Evolutionary conservation across 2,329 filamentous ascomycete genomes (phyloP).

Genomic region (Laburnicola sp.): DNA sequence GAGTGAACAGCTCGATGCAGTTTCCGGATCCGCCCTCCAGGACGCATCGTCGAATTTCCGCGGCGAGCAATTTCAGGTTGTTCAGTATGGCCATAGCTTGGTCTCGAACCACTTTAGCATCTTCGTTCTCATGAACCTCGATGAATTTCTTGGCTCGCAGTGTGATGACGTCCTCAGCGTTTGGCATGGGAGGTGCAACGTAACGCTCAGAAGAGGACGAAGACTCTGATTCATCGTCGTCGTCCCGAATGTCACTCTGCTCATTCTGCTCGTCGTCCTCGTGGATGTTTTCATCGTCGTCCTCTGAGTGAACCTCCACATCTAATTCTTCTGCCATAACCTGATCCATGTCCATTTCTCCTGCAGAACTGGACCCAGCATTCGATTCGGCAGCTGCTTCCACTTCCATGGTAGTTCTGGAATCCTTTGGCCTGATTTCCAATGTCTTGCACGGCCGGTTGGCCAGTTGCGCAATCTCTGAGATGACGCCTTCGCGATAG

Average conservation of each 20-base stretch:
- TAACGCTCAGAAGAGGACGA: slow-evolving; percentile 53
- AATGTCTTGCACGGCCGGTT: slow-evolving; percentile 47
- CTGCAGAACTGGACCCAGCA: slow-evolving; percentile 24
- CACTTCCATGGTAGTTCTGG: slow-evolving; percentile 29
- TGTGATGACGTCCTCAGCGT: slow-evolving; percentile 73
- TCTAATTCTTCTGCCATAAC: slow-evolving; percentile 59
- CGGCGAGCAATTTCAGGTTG: slow-evolving; percentile 70
- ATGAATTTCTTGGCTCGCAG: slow-evolving; percentile 80
- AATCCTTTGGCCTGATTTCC: slow-evolving; percentile 33
- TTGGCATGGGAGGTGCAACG: slow-evolving; percentile 36
- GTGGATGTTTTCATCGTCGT: slow-evolving; percentile 58
- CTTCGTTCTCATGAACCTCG: slow-evolving; percentile 77
- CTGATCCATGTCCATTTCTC: slow-evolving; percentile 41
- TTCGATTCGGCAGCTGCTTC: slow-evolving; percentile 30
- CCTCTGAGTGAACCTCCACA: slow-evolving; percentile 57
- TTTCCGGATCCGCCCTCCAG: slow-evolving; percentile 48
- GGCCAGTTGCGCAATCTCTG: slow-evolving; percentile 83
- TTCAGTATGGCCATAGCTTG: slow-evolving; percentile 77
- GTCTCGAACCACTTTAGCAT: slow-evolving; percentile 72
- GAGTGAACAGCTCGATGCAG: slow-evolving; percentile 70
- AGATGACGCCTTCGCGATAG: slow-evolving; percentile 92
- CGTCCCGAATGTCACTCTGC: slow-evolving; percentile 61
- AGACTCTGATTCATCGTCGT: slow-evolving; percentile 67
- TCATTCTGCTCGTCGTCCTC: slow-evolving; percentile 58
- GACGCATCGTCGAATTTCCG: slow-evolving; percentile 73